Evolutionary conservation across 306 rosid genomes (phyloP).

Genomic region (Fagus sylvatica): DNA sequence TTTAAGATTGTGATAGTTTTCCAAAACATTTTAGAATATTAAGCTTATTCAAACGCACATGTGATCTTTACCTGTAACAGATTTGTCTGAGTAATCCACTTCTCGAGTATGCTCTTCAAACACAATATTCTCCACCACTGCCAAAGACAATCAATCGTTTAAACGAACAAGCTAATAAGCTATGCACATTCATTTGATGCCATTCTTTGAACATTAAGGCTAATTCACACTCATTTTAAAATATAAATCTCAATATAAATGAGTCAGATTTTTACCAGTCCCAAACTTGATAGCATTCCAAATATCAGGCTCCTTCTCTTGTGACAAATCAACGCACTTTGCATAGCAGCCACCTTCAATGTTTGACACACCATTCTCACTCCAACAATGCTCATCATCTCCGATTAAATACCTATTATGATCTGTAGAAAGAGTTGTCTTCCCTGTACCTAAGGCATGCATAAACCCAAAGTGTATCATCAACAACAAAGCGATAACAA

Average conservation of each 20-base stretch:
- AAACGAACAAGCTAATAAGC: neutral
- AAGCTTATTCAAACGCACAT: neutral
- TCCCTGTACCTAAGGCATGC: conserved; percentile 64
- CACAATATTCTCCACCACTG: conserved; percentile 90
- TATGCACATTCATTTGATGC: neutral
- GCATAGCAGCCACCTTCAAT: conserved; percentile 99
- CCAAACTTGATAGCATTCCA: conserved; percentile 93
- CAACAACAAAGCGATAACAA: neutral
- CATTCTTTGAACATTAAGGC: no score
- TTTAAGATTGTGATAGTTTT: neutral
- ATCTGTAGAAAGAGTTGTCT: conserved; percentile 85
- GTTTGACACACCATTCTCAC: conserved; percentile 78
- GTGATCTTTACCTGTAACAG: conserved; percentile 66
- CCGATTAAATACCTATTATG: conserved; percentile 77
- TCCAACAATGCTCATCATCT: conserved; percentile 92
- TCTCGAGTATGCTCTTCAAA: conserved; percentile 79
- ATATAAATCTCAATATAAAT: neutral
- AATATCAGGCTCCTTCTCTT: conserved; percentile 83
- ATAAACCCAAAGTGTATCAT: conserved; percentile 5
- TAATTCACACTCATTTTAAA: no score
- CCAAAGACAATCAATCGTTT: conserved; percentile 9
- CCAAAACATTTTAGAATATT: neutral
- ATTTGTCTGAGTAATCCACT: conserved; percentile 79
- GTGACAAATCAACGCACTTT: conserved; percentile 82
- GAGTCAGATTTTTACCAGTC: conserved; percentile 49